These are phyloP conservation scores for Blastobotrys ciferrii DNA, from an alignment of 1,139 yeast species.

Conservation along the genomic window DNA sequence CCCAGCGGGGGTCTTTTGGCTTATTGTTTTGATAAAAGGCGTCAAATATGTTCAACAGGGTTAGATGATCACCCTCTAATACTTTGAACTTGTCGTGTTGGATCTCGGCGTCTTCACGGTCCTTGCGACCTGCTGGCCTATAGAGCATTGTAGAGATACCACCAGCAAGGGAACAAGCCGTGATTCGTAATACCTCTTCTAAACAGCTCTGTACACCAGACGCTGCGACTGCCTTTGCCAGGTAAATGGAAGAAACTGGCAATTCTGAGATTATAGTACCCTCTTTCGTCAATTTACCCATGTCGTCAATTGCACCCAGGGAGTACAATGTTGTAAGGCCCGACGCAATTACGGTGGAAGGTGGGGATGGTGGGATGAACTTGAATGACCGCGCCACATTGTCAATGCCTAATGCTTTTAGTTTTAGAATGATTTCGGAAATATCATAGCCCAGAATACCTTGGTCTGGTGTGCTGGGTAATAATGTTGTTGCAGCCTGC, in stretches of 20 bases:
- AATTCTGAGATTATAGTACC: constrained; percentile 80
- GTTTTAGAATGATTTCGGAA: constrained; percentile 73
- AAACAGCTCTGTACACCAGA: constrained; percentile 48
- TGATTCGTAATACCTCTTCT: constrained; percentile 74
- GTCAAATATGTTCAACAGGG: constrained; percentile 74
- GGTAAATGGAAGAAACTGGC: constrained; percentile 50
- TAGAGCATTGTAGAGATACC: constrained; percentile 64
- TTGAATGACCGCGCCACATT: constrained; percentile 86
- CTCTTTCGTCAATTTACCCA: constrained; percentile 70
- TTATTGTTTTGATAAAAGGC: constrained; percentile 49
- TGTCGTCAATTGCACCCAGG: constrained; percentile 73
- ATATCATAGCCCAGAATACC: constrained; percentile 77
- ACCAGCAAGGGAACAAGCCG: constrained; percentile 73
- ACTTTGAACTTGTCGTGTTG: constrained; percentile 61
- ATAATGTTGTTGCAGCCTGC: constrained; percentile 74
- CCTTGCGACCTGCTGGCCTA: constrained; percentile 50
- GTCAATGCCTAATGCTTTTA: constrained; percentile 80
- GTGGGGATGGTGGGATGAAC: constrained; percentile 87
- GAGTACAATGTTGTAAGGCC: constrained; percentile 53
- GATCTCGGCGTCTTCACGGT: constrained; percentile 60
- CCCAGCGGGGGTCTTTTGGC: constrained; percentile 52
- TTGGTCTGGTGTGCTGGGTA: constrained; percentile 78
- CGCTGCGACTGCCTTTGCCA: constrained; percentile 23
- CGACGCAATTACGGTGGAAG: constrained; percentile 60
- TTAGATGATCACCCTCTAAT: constrained; percentile 86